A percentile compares a stretch with the other conserved stretches of the same genome.
phyloP scores from a whole-genome alignment of 495 filamentous ascomycete genomes.

The Annulohypoxylon nitens region DNA sequence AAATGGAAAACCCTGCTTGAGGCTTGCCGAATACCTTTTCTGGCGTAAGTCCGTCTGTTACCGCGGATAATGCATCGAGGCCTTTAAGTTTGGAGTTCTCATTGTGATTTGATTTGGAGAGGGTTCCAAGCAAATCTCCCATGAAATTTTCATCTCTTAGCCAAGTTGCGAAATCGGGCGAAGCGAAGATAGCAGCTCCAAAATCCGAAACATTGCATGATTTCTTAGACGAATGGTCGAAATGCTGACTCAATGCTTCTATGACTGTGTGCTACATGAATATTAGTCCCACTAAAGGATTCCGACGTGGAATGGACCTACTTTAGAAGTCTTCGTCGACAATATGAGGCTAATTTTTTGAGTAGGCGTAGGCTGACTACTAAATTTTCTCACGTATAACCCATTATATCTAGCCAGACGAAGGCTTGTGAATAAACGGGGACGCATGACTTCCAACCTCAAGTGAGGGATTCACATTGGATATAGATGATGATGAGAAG shows the following conservation, averaged over 20 bases:
- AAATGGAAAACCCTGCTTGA: slow-evolving; percentile 58
- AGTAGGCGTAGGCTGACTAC: slow-evolving; percentile 19
- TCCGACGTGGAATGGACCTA: slow-evolving; percentile 12
- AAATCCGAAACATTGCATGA: slow-evolving; percentile 8
- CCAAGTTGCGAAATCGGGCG: slow-evolving; percentile 54
- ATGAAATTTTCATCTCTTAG: slow-evolving; percentile 57
- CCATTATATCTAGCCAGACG: slow-evolving; percentile 22
- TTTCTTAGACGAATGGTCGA: slow-evolving; percentile 1
- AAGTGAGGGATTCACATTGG: background rate
- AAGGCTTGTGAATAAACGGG: slow-evolving; percentile 25
- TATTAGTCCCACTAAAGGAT: slow-evolving; percentile 1
- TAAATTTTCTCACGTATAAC: slow-evolving; percentile 17
- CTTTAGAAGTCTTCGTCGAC: slow-evolving; percentile 37
- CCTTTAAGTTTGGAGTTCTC: background rate
- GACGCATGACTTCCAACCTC: slow-evolving; percentile 31
- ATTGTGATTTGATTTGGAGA: slow-evolving; percentile 16
- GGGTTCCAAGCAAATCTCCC: slow-evolving; percentile 43
- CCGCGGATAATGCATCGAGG: slow-evolving; percentile 53
- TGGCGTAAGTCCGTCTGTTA: slow-evolving; percentile 54
- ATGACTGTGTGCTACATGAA: slow-evolving; percentile 23
- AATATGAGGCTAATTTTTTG: slow-evolving; percentile 39
- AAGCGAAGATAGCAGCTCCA: slow-evolving; percentile 55
- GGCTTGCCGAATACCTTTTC: slow-evolving; percentile 33
- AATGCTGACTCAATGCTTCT: slow-evolving; percentile 23
- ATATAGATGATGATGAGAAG: slow-evolving; percentile 2